Evolutionary conservation across 2,329 filamentous ascomycete genomes (phyloP), one percentile per base, ranked within the genome.

Genomic region (Aspergillus melleus): DNA sequence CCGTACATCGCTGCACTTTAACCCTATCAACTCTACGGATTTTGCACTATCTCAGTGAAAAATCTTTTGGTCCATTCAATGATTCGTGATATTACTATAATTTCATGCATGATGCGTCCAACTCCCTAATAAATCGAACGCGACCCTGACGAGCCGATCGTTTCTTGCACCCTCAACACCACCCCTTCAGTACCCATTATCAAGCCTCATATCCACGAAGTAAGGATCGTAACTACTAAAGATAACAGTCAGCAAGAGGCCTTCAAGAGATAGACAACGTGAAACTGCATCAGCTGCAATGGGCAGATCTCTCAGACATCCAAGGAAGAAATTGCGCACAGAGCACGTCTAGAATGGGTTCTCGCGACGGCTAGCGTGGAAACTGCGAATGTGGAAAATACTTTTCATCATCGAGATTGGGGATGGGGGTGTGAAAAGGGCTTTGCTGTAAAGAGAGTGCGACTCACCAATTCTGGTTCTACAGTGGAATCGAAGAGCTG

Each of bases 321-420:
- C 72, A 74, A 74, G 72, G 72, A 74, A 74, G 72, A 70, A 11
- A 67, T 65, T 70, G 67, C 72, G 71, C 71, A 67, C 72, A 74
- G 57, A 61, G 69, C 66, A 67, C 68, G 69, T 70, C 72, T 72
- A 65, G 52, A 56, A 70, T 72, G 69, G 71, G 71, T 73, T 73
- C 68, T 70, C 54, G 68, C 71, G 70, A 73, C 69, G 70, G 62
- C 72, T 74, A 72, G 71, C 72, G 72, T 74, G 72, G 70, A 74
- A 74, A 73, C 72, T 74, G 72, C 75, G 75, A 76, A 77, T 76
- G 74, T 76, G 73, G 73, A 72, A 76, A 70, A 68, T 44, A 61
- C 42, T 73, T 76, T 76, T 76, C 75, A 77, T 77, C 75, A 76
- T 76, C 47, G 52, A 59, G 57, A 59, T 46, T 19, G 52, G 44